Evolutionary conservation across 2,329 filamentous ascomycete species (phyloP).

Genomic region (Ophiostoma ips): DNA sequence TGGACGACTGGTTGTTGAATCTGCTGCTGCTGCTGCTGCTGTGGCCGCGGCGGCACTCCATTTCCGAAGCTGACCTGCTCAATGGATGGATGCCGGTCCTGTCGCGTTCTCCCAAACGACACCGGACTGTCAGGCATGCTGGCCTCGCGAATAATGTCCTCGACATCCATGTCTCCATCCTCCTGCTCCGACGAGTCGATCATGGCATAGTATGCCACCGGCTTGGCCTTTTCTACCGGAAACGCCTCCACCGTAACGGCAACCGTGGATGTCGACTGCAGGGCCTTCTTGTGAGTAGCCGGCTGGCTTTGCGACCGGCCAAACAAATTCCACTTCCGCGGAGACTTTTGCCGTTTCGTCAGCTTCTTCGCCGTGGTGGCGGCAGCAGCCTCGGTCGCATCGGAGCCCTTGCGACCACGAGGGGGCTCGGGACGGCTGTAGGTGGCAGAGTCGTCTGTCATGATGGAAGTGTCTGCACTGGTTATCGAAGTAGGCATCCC

Average conservation of each 20-base stretch:
- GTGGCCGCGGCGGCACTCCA: not conserved
- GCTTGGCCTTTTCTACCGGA: slow-evolving; percentile 34
- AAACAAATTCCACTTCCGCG: slow-evolving; percentile 51
- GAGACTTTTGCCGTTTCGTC: slow-evolving; percentile 39
- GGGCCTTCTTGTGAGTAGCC: slow-evolving; percentile 24
- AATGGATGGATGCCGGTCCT: slow-evolving; percentile 1
- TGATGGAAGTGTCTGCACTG: slow-evolving; percentile 41
- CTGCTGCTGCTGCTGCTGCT: not conserved
- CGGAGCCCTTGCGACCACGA: slow-evolving; percentile 16
- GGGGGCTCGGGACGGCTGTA: slow-evolving; percentile 26
- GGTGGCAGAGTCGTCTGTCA: slow-evolving; percentile 40
- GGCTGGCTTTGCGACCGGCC: slow-evolving; percentile 37
- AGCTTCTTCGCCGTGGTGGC: slow-evolving; percentile 34
- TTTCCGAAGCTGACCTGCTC: not conserved
- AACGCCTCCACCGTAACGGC: slow-evolving; percentile 33
- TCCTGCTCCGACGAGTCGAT: slow-evolving; percentile 45
- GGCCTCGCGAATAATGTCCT: slow-evolving; percentile 23
- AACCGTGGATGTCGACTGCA: slow-evolving; percentile 25
- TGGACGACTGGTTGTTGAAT: no score
- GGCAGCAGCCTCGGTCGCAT: not conserved
- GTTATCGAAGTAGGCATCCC: slow-evolving; percentile 35
- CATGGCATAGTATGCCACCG: slow-evolving; percentile 46
- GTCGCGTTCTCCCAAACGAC: not conserved
- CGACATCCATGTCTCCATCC: slow-evolving; percentile 23
- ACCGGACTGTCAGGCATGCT: not conserved